Percentiles rank a stretch among this genome's conserved stretches.
Evolutionary conservation across 1,139 yeast species (phyloP).

Genomic region (Kodamaea arcana): DNA sequence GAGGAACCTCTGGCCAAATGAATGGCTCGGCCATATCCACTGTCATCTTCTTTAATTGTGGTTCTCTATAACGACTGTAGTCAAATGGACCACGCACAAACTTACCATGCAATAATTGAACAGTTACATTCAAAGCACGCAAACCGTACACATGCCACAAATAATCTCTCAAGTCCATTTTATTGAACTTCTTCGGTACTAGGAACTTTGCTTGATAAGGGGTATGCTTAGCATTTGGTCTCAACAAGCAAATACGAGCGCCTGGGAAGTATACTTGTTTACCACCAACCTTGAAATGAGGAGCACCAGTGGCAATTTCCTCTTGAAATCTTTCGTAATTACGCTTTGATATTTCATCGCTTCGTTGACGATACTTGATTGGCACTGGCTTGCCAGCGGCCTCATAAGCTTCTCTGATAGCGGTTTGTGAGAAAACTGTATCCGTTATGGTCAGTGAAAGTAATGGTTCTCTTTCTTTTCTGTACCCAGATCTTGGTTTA

Average conservation of each 20-base stretch:
- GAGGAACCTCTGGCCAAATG: slow-evolving; percentile 77
- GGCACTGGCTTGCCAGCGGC: slow-evolving; percentile 44
- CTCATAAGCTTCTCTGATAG: slow-evolving; percentile 31
- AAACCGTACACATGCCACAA: slow-evolving; percentile 83
- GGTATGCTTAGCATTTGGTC: slow-evolving; percentile 91
- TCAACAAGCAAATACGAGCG: slow-evolving; percentile 70
- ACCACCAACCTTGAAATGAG: slow-evolving; percentile 81
- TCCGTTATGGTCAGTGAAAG: slow-evolving; percentile 39
- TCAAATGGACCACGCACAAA: slow-evolving; percentile 59
- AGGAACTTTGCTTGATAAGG: slow-evolving; percentile 94
- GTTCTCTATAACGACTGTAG: slow-evolving; percentile 68
- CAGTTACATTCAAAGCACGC: slow-evolving; percentile 81
- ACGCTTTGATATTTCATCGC: slow-evolving; percentile 37
- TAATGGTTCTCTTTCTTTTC: slow-evolving; percentile 37
- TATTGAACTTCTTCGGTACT: slow-evolving; percentile 88
- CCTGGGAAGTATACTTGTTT: slow-evolving; percentile 74
- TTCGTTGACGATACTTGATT: slow-evolving; percentile 32
- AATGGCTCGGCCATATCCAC: slow-evolving; percentile 91
- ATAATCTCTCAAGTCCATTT: slow-evolving; percentile 86
- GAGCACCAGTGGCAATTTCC: slow-evolving; percentile 58
- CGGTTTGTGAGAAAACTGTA: slow-evolving; percentile 39
- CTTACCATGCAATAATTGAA: slow-evolving; percentile 74
- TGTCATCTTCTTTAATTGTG: slow-evolving; percentile 91
- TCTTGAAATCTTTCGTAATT: slow-evolving; percentile 45
- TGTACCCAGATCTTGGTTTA: slow-evolving; percentile 37